Percentiles rank a stretch among this genome's conserved stretches.
Conservation (phyloP, 1,284 basidiomycete genomes). For the Trichosporon sp. region DNA sequence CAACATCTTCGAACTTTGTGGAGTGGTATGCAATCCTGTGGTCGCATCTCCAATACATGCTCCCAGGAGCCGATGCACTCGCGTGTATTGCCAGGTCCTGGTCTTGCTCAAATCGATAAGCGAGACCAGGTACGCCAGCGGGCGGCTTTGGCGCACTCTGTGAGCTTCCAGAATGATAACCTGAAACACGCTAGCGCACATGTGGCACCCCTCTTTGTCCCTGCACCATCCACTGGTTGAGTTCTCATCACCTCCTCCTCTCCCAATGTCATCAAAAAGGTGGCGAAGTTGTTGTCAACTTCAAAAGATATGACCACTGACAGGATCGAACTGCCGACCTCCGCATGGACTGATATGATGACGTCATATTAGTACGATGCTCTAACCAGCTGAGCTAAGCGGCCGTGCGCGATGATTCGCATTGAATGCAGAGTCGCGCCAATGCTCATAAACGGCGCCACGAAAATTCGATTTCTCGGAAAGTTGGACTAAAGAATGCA, state of each 20-base stretch:
- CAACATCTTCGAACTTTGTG: not conserved
- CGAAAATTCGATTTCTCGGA: no score
- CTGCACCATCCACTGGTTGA: not conserved
- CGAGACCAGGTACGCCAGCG: not conserved
- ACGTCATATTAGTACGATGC: not conserved
- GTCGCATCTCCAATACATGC: not conserved
- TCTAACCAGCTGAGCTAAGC: not conserved
- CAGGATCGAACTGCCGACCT: not conserved
- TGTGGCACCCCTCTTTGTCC: no score
- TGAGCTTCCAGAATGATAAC: not conserved
- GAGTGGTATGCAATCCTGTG: no score
- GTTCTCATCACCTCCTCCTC: not conserved
- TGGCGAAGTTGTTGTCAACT: no score
- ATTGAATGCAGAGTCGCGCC: no score
- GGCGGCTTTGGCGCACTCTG: not conserved
- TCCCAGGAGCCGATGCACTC: not conserved
- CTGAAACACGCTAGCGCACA: not conserved
- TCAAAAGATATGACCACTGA: not conserved
- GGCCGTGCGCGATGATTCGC: no score
- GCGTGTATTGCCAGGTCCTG: not conserved
- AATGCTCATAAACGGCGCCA: no score
- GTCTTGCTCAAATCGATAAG: not conserved
- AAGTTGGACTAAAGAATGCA: no score
- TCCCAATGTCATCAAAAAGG: not conserved
- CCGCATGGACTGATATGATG: not conserved